Evolutionary conservation across 2,329 filamentous ascomycete genomes (phyloP).

Genomic region (Furcasterigmium sp.): DNA sequence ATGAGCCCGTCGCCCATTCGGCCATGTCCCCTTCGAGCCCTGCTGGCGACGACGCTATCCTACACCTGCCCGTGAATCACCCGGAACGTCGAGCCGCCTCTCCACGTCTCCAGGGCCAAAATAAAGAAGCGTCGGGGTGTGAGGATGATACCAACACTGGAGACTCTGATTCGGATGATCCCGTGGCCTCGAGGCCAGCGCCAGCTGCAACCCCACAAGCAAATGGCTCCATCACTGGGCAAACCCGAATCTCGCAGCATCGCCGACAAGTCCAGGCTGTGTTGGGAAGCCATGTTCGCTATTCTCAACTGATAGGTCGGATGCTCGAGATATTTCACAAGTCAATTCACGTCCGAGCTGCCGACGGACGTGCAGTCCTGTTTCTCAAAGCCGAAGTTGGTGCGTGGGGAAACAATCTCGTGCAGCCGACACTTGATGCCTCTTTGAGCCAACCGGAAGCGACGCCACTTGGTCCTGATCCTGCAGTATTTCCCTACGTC

Average conservation of each 20-base stretch:
- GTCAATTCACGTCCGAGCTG: conserved; percentile 6
- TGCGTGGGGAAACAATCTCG: conserved; percentile 7
- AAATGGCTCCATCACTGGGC: too few relatives aligned
- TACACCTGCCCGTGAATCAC: conserved; percentile 9
- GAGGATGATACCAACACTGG: background rate
- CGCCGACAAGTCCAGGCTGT: conserved; percentile 5
- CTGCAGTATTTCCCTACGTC: conserved; percentile 7
- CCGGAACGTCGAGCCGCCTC: conserved; percentile 1
- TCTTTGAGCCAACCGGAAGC: background rate
- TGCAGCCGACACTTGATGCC: background rate
- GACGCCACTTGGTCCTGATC: conserved; percentile 1
- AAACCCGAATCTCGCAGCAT: background rate
- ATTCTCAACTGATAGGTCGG: conserved; percentile 5
- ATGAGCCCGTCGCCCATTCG: conserved; percentile 12
- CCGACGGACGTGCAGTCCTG: conserved; percentile 3
- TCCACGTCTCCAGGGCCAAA: too few relatives aligned
- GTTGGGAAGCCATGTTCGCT: conserved; percentile 4
- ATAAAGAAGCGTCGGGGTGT: background rate
- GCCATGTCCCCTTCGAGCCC: background rate
- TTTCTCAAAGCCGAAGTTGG: conserved; percentile 9
- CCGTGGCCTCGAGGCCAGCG: too few relatives aligned
- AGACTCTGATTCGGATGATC: too few relatives aligned
- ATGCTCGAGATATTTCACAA: conserved; percentile 9
- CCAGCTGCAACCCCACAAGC: too few relatives aligned
- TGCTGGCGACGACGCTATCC: background rate